Evolutionary conservation across 2,329 filamentous ascomycete species (phyloP), one percentile per base, ranked within the genome.

Genomic region (Beauveria asiatica): DNA sequence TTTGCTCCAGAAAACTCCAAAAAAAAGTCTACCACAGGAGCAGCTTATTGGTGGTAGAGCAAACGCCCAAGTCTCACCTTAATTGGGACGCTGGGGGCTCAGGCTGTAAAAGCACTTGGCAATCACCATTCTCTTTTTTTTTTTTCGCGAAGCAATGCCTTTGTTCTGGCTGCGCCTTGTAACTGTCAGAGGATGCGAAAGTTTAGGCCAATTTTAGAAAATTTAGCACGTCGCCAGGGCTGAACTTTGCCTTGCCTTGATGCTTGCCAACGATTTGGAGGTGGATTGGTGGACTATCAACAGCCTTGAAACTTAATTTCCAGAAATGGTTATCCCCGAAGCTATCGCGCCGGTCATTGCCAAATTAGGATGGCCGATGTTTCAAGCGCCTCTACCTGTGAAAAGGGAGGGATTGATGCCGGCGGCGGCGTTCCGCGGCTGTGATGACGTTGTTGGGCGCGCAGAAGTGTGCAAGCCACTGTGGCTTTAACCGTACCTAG

Each of bases 41-140:
- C 17, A 46, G 42, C 53, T 45, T 8, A 56, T 56, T 56, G 53
- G 53, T 19, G 17, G 25, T 1, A 9, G 25, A 33, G 27, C 30
- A n/a, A 17, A 37, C 53, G 53, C 53, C 42, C 37, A 56, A 46
- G 53, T 56, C 53, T 56, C 53, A 56, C 53, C 53, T 37, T 56
- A 56, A 56, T 8, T 46, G 53, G 53, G 52, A 42, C 39, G 23
- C 30, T 39, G 33, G 9, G 25, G 30, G 30, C 30, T 33, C 30
- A 33, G 30, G 30, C 30, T 33, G 17, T 13, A 37, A 19, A 19
- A 37, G 5, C 25, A 56, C 25, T 44, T 45, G 23, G 41, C 52
- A 33, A 33, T 33, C 10, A 13, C 30, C 30, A 13, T 33, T 33
- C 30, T 33, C 10, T n/a, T 2, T 21, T 3, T 3, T 11, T 11